Base-by-base conservation (phyloP, 2,329 filamentous ascomycete genomes). In the Aurifilum marmelostoma region DNA sequence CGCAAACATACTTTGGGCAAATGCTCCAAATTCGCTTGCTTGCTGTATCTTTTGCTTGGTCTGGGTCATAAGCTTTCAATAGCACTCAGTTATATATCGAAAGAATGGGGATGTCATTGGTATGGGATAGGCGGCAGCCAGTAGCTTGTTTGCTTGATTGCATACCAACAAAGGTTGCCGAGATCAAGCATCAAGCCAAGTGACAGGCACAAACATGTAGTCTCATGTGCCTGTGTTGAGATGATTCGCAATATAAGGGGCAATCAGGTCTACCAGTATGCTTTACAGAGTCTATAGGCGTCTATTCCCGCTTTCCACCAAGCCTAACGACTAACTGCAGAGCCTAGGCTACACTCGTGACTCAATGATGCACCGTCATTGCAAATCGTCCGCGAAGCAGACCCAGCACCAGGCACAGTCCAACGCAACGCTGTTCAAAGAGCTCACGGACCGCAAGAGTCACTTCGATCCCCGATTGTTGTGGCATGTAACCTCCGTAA, bases 361-460 rank as follows among this genome's bases (percentile, higher is more conserved):
- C 63, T 50, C 32, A 65, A 24, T 32, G 21, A 65, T 65, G 63
- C 63, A 12, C 14, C 24, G n/a, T 27, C 24, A 37, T 29, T 27
- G 8, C n/a, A 58, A 11, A 24, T 27, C 32, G 24, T n/a, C 52
- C 16, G 32, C 63, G 11, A 27, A 52, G n/a, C 54, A 58, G 24
- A 37, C n/a, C 16, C 18, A 47, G 18, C 43, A 41, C 21, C 41
- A 52, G 24, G 21, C 21, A 54, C 65, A 62, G n/a, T 27, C 18
- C 29, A 24, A 37, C 6, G 41, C 58, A 18, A 6, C 65, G 43
- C 43, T 67, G 29, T 58, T 54, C 18, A 54, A 43, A 61, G 43
- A n/a, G 24, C 24, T 52, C 27, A 67, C 54, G 58, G 56, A 56
- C 41, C 58, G 43, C 58, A 62, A 62, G 27, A 27, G 14, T 29